Evolutionary conservation across 768 basidiomycete species (phyloP), one percentile per base, ranked within the genome.

Genomic region (Paxillus rubicundulus): DNA sequence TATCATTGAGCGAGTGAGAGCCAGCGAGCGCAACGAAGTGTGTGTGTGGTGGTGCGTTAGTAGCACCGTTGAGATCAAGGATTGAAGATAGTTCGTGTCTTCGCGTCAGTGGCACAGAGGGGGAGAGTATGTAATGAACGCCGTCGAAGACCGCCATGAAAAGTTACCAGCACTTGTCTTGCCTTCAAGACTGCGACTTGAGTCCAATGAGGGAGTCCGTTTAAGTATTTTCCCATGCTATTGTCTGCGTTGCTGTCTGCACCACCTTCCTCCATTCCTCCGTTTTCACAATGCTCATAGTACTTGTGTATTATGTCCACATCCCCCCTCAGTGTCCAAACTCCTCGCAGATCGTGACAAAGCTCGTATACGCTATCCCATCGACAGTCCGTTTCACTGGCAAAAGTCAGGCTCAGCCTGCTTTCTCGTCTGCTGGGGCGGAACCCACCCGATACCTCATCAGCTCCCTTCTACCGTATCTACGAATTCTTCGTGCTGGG

Each of bases 51-150:
- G 16, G 75, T 63, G 54, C 77, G 64, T 12, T 71, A 20, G 38
- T 79, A 0, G 75, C 87, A 12, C 85, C 86, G 52, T 85, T 81
- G 36, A 63, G 62, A 49, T 77, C 70, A 12, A 89, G 76, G 5
- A 80, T 64, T 17, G 74, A 68, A 0, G 72, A 58, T 4, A 88
- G 72, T 41, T 85, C 72, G 9, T 61, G 68, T 37, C 70, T 66
- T 17, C 77, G 74, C 5, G 70, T 47, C 1, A 68, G 65, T 1
- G 77, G 58, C 0, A 86, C 61, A 2, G 83, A 82, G 1, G 74
- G 65, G 0, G 85, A 75, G 42, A 88, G 69, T 52, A 68, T 70
- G 63, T 81, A 84, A 9, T 47, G 57, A 24, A 80, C 73, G 20
- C 61, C 69, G 7, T 71, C 64, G 57, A 84, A 82, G 17, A 76